Conservation (phyloP, 345 rosid genomes). For the Trapa incisa region DNA sequence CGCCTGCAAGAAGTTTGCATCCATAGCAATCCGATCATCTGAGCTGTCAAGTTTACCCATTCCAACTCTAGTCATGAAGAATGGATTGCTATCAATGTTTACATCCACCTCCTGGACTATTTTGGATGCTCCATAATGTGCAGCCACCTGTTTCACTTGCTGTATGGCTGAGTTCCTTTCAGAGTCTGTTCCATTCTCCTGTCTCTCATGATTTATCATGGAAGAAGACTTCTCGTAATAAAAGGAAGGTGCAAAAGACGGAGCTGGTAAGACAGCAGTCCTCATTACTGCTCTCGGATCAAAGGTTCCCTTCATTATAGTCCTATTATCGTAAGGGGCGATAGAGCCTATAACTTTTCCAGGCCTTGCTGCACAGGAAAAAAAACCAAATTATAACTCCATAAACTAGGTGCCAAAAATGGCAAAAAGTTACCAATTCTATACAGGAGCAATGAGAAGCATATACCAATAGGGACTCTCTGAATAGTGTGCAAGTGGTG, state of each 20-base stretch:
- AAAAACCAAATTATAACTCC: neutral
- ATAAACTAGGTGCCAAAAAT: neutral
- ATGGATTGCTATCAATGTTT: slow-evolving; percentile 66
- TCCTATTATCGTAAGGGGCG: slow-evolving; percentile 44
- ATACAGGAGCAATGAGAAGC: neutral
- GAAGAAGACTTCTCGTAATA: slow-evolving; percentile 24
- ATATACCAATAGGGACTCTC: slow-evolving; percentile 51
- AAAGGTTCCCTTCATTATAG: slow-evolving; percentile 37
- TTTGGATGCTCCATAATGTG: slow-evolving; percentile 41
- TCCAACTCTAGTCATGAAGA: slow-evolving; percentile 56
- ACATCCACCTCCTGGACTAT: slow-evolving; percentile 57
- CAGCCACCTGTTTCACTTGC: slow-evolving; percentile 41
- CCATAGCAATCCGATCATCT: slow-evolving; percentile 42
- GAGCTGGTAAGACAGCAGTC: slow-evolving; percentile 34
- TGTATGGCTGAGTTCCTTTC: slow-evolving; percentile 24
- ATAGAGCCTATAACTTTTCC: slow-evolving; percentile 55
- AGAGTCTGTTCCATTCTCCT: slow-evolving; percentile 22
- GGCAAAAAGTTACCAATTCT: neutral
- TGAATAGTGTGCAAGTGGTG: slow-evolving; percentile 41
- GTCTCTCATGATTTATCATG: slow-evolving; percentile 46
- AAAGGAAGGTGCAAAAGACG: slow-evolving; percentile 30
- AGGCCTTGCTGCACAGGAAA: slow-evolving; percentile 40
- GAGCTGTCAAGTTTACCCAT: slow-evolving; percentile 39
- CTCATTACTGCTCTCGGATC: slow-evolving; percentile 57
- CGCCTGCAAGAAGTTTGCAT: slow-evolving; percentile 49